Evolutionary conservation across 1,139 yeast species (phyloP).

Genomic region (Nadsonia commutata): DNA sequence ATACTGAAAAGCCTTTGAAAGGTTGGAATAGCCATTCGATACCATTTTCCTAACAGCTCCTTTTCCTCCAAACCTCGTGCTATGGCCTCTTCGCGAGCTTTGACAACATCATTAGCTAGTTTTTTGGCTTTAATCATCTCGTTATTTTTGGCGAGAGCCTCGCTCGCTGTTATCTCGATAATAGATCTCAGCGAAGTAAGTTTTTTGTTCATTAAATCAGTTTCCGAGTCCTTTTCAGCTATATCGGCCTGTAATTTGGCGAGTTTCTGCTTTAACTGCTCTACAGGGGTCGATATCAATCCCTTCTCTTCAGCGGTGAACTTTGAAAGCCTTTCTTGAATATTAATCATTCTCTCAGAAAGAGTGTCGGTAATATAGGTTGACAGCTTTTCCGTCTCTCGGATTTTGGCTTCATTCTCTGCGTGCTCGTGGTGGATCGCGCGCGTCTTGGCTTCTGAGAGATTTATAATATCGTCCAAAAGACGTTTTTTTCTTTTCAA

Average conservation of each 20-base stretch:
- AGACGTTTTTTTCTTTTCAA: slow-evolving; percentile 15
- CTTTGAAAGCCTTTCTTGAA: background rate
- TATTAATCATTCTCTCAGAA: background rate
- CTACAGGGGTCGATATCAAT: background rate
- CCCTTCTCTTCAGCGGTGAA: background rate
- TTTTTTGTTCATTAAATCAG: slow-evolving; percentile 1
- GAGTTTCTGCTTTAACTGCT: slow-evolving; percentile 6
- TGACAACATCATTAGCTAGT: slow-evolving; percentile 10
- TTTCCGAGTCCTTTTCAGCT: slow-evolving; percentile 11
- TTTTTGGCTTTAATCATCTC: slow-evolving; percentile 11
- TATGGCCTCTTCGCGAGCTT: slow-evolving; percentile 8
- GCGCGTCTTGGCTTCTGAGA: slow-evolving; percentile 3
- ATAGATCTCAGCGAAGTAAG: slow-evolving; percentile 6
- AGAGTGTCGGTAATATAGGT: background rate
- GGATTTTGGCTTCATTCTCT: slow-evolving; percentile 6
- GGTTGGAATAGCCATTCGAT: slow-evolving; percentile 10
- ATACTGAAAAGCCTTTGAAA: slow-evolving; percentile 9
- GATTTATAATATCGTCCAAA: slow-evolving; percentile 6
- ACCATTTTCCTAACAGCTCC: slow-evolving; percentile 15
- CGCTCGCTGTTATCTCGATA: slow-evolving; percentile 12
- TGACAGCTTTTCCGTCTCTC: background rate
- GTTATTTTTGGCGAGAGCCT: slow-evolving; percentile 17
- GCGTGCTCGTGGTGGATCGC: slow-evolving; percentile 6
- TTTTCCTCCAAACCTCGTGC: slow-evolving; percentile 10
- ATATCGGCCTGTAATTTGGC: slow-evolving; percentile 4